Evolutionary conservation across 2,329 filamentous ascomycete genomes (phyloP).

Genomic region (Leptographium flavum): DNA sequence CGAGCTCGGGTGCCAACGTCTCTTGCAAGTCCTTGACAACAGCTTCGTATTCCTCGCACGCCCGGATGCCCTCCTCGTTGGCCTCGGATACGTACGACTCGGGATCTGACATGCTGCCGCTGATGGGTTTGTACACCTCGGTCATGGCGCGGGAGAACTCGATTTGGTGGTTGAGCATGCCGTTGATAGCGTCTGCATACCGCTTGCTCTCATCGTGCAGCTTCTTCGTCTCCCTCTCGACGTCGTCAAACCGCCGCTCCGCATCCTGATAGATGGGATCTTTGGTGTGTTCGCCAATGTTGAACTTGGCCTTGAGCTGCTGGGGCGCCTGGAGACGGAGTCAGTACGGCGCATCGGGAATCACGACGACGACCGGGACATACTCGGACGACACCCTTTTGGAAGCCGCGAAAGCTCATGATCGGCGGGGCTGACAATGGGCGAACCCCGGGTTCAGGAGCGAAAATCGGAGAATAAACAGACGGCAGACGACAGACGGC

Average conservation of each 20-base stretch:
- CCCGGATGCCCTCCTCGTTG: conserved; percentile 83
- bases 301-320: conserved; percentile 82
- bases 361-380: conserved; percentile 16
- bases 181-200: conserved; percentile 96
- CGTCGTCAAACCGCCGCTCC: conserved; percentile 82
- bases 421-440: no score
- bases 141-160: conserved; percentile 93
- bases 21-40: conserved; percentile 85
- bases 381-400: conserved; percentile 79
- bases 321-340: conserved; percentile 55
- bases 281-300: conserved; percentile 89
- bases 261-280: conserved; percentile 91
- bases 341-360: no score
- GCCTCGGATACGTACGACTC: conserved; percentile 68
- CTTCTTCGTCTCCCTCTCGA: conserved; percentile 92
- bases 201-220: conserved; percentile 94
- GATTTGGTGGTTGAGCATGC: conserved; percentile 95
- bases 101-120: conserved; percentile 86
- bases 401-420: conserved; percentile 97
- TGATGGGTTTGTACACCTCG: conserved; percentile 97
- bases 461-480: not conserved
- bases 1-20: conserved; percentile 77
- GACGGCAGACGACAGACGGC: not conserved
- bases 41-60: conserved; percentile 90
- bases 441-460: no score